phyloP scores from a whole-genome alignment of 495 filamentous ascomycete genomes.

The Staphylotrichum longicolle region DNA sequence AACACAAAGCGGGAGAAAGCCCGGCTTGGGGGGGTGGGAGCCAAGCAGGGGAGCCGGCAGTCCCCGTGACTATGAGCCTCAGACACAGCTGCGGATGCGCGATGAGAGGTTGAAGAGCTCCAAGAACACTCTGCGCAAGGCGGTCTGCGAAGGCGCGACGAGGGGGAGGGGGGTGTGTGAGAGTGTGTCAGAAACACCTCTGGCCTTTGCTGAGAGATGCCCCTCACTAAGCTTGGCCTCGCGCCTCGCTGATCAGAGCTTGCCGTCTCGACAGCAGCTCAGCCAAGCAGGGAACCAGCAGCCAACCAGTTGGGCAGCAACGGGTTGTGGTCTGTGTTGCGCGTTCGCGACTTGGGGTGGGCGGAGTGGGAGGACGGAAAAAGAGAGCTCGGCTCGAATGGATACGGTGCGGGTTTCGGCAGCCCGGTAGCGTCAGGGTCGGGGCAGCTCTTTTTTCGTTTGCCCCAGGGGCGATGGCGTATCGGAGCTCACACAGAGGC shows the following conservation, averaged over 20 bases:
- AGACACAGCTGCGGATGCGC: neutral
- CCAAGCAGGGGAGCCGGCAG: slow-evolving; percentile 12
- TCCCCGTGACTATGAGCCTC: slow-evolving; percentile 24
- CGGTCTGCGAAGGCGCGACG: slow-evolving; percentile 9
- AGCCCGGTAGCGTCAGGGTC: slow-evolving; percentile 21
- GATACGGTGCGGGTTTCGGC: slow-evolving; percentile 25
- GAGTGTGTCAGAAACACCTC: slow-evolving; percentile 2
- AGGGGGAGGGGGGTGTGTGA: neutral
- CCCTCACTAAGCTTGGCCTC: neutral
- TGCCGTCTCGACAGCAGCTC: slow-evolving; percentile 1
- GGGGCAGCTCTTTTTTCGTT: slow-evolving; percentile 12
- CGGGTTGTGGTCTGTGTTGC: slow-evolving; percentile 17
- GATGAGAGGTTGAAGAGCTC: slow-evolving; percentile 6
- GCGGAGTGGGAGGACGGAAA: slow-evolving; percentile 26
- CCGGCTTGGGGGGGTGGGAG: slow-evolving; percentile 8
- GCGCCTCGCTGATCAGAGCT: neutral
- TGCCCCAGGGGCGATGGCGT: slow-evolving; percentile 3
- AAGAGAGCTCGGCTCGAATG: slow-evolving; percentile 24
- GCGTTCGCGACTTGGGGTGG: slow-evolving; percentile 18
- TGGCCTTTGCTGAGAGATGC: neutral
- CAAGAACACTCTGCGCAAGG: slow-evolving; percentile 6
- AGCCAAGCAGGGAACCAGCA: slow-evolving; percentile 18
- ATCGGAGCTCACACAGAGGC: slow-evolving; percentile 7
- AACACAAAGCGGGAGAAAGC: slow-evolving; percentile 24
- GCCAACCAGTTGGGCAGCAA: slow-evolving; percentile 37